Percentiles rank a stretch among this genome's conserved stretches.
These are phyloP conservation scores for Tetrahymena malaccensis DNA, from an alignment of 73 alveolate genomes.

Conservation along the genomic window DNA sequence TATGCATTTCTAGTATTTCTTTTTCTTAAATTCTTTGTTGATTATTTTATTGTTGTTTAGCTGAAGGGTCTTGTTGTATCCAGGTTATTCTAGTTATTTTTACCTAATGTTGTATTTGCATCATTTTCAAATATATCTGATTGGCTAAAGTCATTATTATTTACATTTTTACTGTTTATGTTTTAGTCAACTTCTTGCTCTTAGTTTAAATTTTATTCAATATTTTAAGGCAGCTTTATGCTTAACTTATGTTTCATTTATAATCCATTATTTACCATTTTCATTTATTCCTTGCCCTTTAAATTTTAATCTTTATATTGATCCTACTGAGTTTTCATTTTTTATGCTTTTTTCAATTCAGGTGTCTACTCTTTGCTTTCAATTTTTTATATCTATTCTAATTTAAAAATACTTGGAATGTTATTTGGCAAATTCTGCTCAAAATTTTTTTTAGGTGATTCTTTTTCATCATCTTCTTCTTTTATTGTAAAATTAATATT, in stretches of 20 bases:
- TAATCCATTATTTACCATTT: background rate
- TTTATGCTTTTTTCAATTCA: background rate
- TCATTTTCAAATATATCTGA: background rate
- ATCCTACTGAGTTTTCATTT: background rate
- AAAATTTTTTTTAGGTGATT: background rate
- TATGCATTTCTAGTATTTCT: background rate
- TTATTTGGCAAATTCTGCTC: too few relatives aligned
- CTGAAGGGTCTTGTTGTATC: background rate
- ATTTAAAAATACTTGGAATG: background rate
- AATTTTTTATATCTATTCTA: background rate
- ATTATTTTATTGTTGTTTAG: background rate
- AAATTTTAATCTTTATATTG: too few relatives aligned
- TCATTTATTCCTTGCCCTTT: background rate
- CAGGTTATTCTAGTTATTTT: too few relatives aligned
- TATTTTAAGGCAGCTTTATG: too few relatives aligned
- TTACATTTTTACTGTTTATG: too few relatives aligned
- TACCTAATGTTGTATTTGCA: background rate
- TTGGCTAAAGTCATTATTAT: background rate
- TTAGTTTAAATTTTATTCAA: too few relatives aligned
- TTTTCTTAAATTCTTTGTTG: background rate
- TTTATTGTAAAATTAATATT: background rate
- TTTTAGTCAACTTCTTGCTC: background rate
- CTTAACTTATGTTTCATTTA: too few relatives aligned
- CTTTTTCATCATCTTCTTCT: background rate
- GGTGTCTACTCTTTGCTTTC: background rate